These are phyloP conservation scores for Arxiozyma slooffiae DNA, from an alignment of 1,139 yeast genomes.

Conservation along the genomic window DNA sequence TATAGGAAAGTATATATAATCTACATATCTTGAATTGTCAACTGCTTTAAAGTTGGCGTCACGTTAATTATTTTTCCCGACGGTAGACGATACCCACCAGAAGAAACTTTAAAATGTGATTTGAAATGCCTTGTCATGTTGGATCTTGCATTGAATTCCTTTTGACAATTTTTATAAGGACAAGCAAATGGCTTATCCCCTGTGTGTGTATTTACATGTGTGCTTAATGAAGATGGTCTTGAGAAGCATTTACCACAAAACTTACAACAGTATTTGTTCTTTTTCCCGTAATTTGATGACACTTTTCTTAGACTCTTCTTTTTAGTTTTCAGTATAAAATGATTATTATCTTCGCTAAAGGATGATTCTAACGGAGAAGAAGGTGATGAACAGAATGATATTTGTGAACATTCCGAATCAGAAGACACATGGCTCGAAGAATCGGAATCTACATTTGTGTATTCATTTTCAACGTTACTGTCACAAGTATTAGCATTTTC, in stretches of 20 bases:
- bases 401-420: background rate
- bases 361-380: background rate
- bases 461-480: background rate
- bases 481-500: background rate
- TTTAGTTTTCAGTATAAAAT: background rate
- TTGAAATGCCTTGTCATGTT: slow-evolving; percentile 72
- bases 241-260: slow-evolving; percentile 72
- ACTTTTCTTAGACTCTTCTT: background rate
- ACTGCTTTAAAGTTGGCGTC: slow-evolving; percentile 13
- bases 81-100: slow-evolving; percentile 17
- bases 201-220: slow-evolving; percentile 76
- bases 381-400: background rate
- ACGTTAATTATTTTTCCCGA: slow-evolving; percentile 14
- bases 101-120: slow-evolving; percentile 37
- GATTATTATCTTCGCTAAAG: background rate
- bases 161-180: slow-evolving; percentile 55
- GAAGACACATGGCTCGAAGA: background rate
- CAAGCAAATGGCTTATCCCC: slow-evolving; percentile 77
- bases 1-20: background rate
- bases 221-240: slow-evolving; percentile 70
- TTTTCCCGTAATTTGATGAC: background rate
- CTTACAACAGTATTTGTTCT: slow-evolving; percentile 35
- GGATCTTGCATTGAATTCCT: slow-evolving; percentile 66
- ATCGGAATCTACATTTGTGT: background rate
- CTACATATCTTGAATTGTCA: background rate